phyloP scores from a whole-genome alignment of 495 filamentous ascomycete species.

The Podospora australis region DNA sequence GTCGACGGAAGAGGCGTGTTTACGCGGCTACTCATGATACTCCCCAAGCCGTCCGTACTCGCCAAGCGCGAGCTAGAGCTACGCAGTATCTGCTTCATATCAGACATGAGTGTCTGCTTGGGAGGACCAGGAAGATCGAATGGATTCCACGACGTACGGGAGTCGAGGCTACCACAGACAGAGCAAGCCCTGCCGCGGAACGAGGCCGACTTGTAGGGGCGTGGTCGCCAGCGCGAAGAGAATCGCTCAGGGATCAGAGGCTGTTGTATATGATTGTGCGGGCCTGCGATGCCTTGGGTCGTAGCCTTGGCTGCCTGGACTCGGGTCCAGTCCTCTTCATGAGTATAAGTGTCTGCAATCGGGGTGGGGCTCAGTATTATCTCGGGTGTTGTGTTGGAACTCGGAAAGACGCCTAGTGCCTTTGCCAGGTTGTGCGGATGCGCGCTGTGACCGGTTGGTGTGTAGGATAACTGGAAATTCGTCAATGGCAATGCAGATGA shows the following conservation, averaged over 20 bases:
- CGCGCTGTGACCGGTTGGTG: too few relatives aligned
- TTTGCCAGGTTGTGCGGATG: too few relatives aligned
- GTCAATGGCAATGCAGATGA: background rate
- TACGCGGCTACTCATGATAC: too few relatives aligned
- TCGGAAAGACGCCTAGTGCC: too few relatives aligned
- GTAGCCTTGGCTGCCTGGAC: background rate
- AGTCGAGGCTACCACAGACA: slow-evolving; percentile 5
- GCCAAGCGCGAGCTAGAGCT: background rate
- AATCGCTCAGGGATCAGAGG: slow-evolving; percentile 5
- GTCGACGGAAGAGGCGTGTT: too few relatives aligned
- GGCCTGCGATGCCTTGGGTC: background rate
- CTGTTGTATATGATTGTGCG: background rate
- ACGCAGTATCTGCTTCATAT: slow-evolving; percentile 9
- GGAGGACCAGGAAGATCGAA: slow-evolving; percentile 17
- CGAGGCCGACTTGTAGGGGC: background rate
- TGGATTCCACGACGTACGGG: slow-evolving; percentile 13
- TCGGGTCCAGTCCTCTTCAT: background rate
- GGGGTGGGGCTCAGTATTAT: background rate
- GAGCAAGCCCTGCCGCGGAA: background rate
- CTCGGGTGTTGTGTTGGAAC: too few relatives aligned
- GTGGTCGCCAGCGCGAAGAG: background rate
- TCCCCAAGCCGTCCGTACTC: too few relatives aligned
- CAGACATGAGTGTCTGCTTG: slow-evolving; percentile 4
- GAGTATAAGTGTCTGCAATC: slow-evolving; percentile 8
- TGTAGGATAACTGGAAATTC: too few relatives aligned